These are phyloP conservation scores for Mrakia gelida DNA, from an alignment of 768 basidiomycete genomes.

Conservation along the genomic window DNA sequence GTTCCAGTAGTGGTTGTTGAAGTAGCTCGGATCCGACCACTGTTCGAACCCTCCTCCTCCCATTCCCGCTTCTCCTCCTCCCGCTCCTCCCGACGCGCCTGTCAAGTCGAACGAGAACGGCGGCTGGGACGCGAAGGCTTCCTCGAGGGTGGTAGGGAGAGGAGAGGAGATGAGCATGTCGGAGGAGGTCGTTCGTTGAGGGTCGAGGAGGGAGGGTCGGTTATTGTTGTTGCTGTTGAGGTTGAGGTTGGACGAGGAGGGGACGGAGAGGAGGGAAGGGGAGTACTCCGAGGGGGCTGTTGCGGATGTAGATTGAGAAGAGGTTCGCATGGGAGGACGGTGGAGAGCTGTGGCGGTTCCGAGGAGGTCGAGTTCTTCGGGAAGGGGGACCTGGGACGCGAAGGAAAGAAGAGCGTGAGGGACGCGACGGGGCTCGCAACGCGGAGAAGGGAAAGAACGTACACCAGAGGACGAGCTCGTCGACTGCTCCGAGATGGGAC, in stretches of 20 bases:
- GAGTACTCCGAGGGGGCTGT: not conserved
- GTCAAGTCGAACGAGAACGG: not conserved
- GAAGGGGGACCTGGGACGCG: not conserved
- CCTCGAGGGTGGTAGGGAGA: conserved; percentile 2
- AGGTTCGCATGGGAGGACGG: not conserved
- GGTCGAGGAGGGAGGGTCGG: not conserved
- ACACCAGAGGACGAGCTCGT: not conserved
- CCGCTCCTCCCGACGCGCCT: not conserved
- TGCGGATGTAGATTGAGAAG: not conserved
- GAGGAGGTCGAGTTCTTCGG: conserved; percentile 20
- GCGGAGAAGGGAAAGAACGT: not conserved
- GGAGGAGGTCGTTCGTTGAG: not conserved
- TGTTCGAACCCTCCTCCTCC: not conserved
- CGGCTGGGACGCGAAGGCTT: conserved; percentile 5
- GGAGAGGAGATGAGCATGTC: conserved; percentile 3
- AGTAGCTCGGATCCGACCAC: not conserved
- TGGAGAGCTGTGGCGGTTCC: conserved; percentile 18
- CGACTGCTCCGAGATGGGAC: not conserved
- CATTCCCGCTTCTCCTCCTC: not conserved
- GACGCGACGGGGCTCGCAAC: not conserved
- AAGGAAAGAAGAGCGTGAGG: not conserved
- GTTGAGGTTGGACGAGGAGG: not conserved
- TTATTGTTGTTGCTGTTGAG: not conserved
- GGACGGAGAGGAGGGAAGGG: not conserved
- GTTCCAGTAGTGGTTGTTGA: not conserved